These are phyloP conservation scores for Hylodesmum podocarpum DNA, from an alignment of 306 rosid genomes.

Conservation along the genomic window DNA sequence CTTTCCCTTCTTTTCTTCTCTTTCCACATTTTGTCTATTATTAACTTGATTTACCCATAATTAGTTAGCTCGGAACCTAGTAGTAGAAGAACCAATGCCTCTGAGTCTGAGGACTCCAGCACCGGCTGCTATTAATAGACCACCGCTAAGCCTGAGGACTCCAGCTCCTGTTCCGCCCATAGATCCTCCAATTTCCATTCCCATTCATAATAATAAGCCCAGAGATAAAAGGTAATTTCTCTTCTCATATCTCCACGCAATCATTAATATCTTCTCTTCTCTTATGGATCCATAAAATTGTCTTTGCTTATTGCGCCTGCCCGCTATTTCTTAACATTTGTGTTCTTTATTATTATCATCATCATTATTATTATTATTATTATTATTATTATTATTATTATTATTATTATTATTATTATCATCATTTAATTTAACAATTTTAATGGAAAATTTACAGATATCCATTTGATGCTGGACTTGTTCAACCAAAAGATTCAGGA, in stretches of 20 bases:
- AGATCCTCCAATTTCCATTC: no score
- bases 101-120: slow-evolving; percentile 43
- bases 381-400: no score
- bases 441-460: slow-evolving; percentile 54
- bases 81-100: slow-evolving; percentile 50
- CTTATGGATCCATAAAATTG: not conserved
- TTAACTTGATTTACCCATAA: slow-evolving; percentile 1
- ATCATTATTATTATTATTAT: no score
- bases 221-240: slow-evolving; percentile 59
- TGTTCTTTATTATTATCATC: no score
- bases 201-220: slow-evolving; percentile 41
- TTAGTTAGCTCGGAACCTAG: slow-evolving; percentile 59
- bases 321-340: not conserved
- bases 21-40: not conserved
- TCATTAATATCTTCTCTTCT: not conserved
- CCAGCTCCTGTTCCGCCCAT: slow-evolving; percentile 54
- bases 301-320: not conserved
- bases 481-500: slow-evolving; percentile 60
- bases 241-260: not conserved
- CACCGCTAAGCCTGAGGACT: slow-evolving; percentile 43
- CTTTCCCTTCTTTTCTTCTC: slow-evolving; percentile 7
- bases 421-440: not conserved
- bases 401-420: no score
- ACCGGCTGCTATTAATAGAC: slow-evolving; percentile 21
- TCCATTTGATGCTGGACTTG: slow-evolving; percentile 49